Base-by-base conservation (phyloP, 257 asterid genomes). In the Solanum tacnaense region DNA sequence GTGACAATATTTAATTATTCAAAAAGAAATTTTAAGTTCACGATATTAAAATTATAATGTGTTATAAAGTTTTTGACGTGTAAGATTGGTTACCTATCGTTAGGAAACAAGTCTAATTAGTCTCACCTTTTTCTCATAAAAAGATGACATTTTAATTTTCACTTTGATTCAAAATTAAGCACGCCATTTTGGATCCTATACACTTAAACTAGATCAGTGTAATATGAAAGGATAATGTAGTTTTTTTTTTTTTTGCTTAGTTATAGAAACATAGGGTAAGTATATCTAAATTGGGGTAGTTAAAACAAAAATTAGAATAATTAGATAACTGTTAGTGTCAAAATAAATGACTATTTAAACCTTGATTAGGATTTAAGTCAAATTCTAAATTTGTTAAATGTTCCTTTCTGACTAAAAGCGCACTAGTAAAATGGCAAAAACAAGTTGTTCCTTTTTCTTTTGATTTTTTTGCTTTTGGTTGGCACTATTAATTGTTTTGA, bases 1-100 rank as follows among this genome's bases (percentile, higher is more conserved):
- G 7, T 4, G 70, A 60, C 1, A 9, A 2, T 60, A 60, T 60
- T 60, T 60, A 0, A 60, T 23, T 60, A 21, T 2, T 0, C 0
- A 5, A 52, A 52, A 52, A 52, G 0, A 52, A 60, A 1, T 21
- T 58, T 60, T 9, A 9, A 60, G 13, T 21, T 4, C 3, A 10
- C 0, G 13, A 23, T 60, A 3, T 60, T 60, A 60, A 60, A 23
- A 60, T 23, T 60, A 8, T 4, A 9, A 60, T 60, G 13, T 52
- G 23, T 52, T 18, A 5, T 79, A 15, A 35, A 25, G 0, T 0
- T 25, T 76, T 27, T n/a, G 21, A 13, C 62, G n/a, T 25, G 84
- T 25, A 78, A 41, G 25, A 13, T 25, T 78, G 65, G 3, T 15
- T 0, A 46, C 18, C 67, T 41, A 15, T 44, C 5, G 38, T 79